phyloP scores from a whole-genome alignment of 2,329 filamentous ascomycete genomes.

The Cladosporium austrohemisphaericum region DNA sequence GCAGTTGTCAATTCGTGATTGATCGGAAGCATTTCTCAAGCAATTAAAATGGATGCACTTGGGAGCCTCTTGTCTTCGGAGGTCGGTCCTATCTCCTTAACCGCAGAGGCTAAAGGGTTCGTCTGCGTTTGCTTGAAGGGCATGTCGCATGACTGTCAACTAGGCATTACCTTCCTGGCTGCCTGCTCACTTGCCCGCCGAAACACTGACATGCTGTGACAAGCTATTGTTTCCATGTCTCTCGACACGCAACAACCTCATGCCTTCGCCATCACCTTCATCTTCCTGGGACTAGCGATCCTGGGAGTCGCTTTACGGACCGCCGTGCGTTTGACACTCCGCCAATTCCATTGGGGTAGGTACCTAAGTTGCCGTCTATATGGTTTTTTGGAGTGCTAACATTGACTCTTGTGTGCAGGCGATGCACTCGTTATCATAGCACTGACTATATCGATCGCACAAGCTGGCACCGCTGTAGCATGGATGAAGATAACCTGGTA shows the following conservation, averaged over 20 bases:
- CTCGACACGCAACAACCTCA: not conserved
- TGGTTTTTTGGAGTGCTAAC: not conserved
- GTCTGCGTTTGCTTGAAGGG: no score
- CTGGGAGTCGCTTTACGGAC: not conserved
- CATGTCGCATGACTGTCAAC: no score
- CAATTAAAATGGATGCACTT: no score
- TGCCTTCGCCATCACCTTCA: not conserved
- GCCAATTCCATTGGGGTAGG: not conserved
- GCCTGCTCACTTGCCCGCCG: no score
- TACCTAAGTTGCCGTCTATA: not conserved
- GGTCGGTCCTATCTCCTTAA: no score
- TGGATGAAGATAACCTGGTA: conserved; percentile 4
- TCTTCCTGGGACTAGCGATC: not conserved
- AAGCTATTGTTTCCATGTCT: no score
- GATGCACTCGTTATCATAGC: not conserved
- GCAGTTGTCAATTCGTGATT: no score
- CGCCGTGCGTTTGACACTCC: not conserved
- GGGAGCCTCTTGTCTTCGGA: no score
- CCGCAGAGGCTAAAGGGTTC: no score
- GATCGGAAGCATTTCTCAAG: no score
- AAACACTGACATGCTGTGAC: no score
- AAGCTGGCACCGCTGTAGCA: not conserved
- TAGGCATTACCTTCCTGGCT: no score
- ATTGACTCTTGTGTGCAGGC: not conserved
- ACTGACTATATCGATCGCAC: not conserved